phyloP scores from a whole-genome alignment of 208 protist species.

The Herpetomonas tarakana region DNA sequence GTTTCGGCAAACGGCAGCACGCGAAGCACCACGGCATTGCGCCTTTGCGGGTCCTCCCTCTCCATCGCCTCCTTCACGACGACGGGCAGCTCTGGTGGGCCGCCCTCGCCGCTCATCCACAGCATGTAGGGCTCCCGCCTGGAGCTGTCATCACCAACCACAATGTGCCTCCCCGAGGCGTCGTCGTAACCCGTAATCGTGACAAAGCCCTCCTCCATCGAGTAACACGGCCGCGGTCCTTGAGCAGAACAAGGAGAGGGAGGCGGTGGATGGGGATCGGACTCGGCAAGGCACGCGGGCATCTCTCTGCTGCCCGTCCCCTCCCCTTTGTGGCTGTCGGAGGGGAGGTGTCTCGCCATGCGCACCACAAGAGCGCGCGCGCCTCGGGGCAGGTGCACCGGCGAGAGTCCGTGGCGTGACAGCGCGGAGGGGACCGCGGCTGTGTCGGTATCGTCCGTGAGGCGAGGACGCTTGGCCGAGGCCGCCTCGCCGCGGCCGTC shows the following conservation, averaged over 20 bases:
- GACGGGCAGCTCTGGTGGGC: neutral
- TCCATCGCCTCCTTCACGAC: neutral
- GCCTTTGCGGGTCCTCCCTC: neutral
- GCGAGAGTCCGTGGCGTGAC: neutral
- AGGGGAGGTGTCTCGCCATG: too few relatives aligned
- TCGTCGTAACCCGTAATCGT: conserved; percentile 67
- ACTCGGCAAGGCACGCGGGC: neutral
- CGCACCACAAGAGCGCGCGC: too few relatives aligned
- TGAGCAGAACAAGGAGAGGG: too few relatives aligned
- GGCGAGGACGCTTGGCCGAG: neutral
- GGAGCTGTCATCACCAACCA: conserved; percentile 20
- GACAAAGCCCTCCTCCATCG: conserved; percentile 12
- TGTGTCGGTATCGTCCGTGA: neutral
- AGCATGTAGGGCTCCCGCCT: neutral
- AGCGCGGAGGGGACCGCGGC: neutral
- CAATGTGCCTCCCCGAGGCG: conserved; percentile 38
- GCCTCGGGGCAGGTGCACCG: too few relatives aligned
- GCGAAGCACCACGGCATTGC: conserved; percentile 26
- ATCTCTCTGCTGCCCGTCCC: too few relatives aligned
- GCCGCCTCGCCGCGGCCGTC: neutral
- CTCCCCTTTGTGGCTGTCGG: too few relatives aligned
- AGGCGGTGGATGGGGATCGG: too few relatives aligned
- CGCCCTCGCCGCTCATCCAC: conserved; percentile 9
- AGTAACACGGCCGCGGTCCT: neutral
- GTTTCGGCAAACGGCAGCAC: conserved; percentile 32